These are phyloP conservation scores for Alternaria triticimaculans DNA, from an alignment of 2,329 filamentous ascomycete species.

Conservation along the genomic window DNA sequence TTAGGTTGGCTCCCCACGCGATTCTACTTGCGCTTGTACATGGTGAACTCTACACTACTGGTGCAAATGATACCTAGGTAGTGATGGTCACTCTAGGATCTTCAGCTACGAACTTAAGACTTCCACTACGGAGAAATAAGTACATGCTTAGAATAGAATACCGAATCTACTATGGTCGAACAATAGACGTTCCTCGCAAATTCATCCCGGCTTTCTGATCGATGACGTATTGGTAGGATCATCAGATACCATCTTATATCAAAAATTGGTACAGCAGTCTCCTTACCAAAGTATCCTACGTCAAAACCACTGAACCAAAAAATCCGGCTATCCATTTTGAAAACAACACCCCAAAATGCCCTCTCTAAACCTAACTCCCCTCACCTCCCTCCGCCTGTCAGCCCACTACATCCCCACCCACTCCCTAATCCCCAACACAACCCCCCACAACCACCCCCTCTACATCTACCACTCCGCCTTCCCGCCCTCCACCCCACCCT, in stretches of 20 bases:
- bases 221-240: not conserved
- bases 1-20: not conserved
- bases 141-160: not conserved
- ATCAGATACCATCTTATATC: not conserved
- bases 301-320: not conserved
- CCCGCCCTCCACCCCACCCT: slow-evolving; percentile 51
- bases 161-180: not conserved
- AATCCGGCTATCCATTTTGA: not conserved
- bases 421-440: slow-evolving; percentile 67
- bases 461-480: slow-evolving; percentile 71
- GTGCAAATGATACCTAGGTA: not conserved
- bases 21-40: not conserved
- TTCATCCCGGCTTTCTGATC: not conserved
- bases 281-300: not conserved
- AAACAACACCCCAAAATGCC: slow-evolving; percentile 9
- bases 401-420: slow-evolving; percentile 66
- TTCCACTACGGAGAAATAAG: not conserved
- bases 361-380: slow-evolving; percentile 48
- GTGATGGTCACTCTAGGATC: not conserved
- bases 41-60: not conserved
- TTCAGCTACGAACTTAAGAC: not conserved
- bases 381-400: slow-evolving; percentile 62
- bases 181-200: not conserved
- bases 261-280: too few species aligned
- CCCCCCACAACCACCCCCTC: slow-evolving; percentile 67